Evolutionary conservation across 2,329 filamentous ascomycete genomes (phyloP), one percentile per base, ranked within the genome.

Genomic region (Colletotrichum sp.): DNA sequence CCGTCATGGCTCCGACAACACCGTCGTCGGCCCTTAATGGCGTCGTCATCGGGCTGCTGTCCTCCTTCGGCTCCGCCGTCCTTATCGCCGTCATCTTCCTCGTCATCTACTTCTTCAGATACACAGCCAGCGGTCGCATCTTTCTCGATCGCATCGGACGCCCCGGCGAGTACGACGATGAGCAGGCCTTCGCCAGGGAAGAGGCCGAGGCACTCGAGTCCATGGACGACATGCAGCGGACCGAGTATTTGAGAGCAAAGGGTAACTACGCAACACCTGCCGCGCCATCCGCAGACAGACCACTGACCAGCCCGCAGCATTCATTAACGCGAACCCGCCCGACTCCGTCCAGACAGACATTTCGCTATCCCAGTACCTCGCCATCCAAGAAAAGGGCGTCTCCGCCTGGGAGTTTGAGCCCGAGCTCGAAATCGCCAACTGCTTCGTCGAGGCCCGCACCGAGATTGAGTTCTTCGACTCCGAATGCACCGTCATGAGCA

Each of bases 401-500:
- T 98, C 97, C 7, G 97, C 97, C 8, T 99, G 97, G 97, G 97
- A 99, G 84, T 99, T 99, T 82, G 97, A 98, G 84, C 97, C 97
- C n/a, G 97, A 99, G 85, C 88, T 98, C 44, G 97, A 99, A 85
- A 98, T 98, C 79, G 97, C 97, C 79, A 98, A 98, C 85, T 99
- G 97, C 85, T 99, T 99, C 83, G 97, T 99, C 78, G 96, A 99
- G 86, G 96, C 88, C 55, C 92, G 97, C 79, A 99, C 97, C 13
- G 97, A 99, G 85, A 98, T 99, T 78, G 97, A 99, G 84, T 99
- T 99, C 87, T 99, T 98, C 82, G 97, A 99, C 85, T 97, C 96
- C 3, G 97, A 98, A 84, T 98, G 96, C 87, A 98, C 96, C 80
- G 97, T 98, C 77, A 95, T 98, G 88, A 98, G 94, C 88, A 99